Base-by-base conservation (phyloP, 257 asterid species). In the Solanum virginianum region DNA sequence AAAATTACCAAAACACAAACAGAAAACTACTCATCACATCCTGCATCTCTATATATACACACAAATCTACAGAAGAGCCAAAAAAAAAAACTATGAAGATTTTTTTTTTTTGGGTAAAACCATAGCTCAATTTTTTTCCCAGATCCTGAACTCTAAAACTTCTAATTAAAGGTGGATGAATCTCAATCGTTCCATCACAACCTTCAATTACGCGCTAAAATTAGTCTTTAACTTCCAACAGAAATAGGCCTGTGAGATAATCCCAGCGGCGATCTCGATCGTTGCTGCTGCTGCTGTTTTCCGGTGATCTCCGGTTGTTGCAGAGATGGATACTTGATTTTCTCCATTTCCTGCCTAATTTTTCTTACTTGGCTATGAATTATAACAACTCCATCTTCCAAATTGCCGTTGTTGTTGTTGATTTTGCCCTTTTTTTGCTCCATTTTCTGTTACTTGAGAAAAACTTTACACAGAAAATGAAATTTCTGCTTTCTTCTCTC, bases 231-330 rank as follows among this genome's bases (percentile, higher is more conserved):
- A 63, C 92, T 86, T 45, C 95, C 93, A 13, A 92, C 95, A 39
- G 92, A 89, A 62, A 94, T 93, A 3, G 94, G 84, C 88, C 92
- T 79, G 5, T 53, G 86, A 7, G 91, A 90, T 20, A 94, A 77
- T 49, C 98, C 98, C 17, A 94, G 79, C n/a, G 97, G 97, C 36
- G 97, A 94, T 22, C 97, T 90, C 0, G 97, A 92, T 29, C 97
- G 15, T 9, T 77, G 92, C 43, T 87, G 90, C 49, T 84, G 90
- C 54, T 84, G 89, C 60, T 49, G 82, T 75, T 56, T 60, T 80
- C 88, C 8, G 91, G 94, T 66, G 87, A 83, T 72, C 92, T 91
- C 97, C 84, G 88, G 88, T 87, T 86, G 92, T 89, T 89, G 93
- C 66, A 90, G 41, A 55, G 83, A 86, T 5, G 89, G 91, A 80